Percentiles rank a stretch among this genome's conserved stretches.
These are phyloP conservation scores for Biscutella auriculata DNA, from an alignment of 441 rosid genomes.

Conservation along the genomic window DNA sequence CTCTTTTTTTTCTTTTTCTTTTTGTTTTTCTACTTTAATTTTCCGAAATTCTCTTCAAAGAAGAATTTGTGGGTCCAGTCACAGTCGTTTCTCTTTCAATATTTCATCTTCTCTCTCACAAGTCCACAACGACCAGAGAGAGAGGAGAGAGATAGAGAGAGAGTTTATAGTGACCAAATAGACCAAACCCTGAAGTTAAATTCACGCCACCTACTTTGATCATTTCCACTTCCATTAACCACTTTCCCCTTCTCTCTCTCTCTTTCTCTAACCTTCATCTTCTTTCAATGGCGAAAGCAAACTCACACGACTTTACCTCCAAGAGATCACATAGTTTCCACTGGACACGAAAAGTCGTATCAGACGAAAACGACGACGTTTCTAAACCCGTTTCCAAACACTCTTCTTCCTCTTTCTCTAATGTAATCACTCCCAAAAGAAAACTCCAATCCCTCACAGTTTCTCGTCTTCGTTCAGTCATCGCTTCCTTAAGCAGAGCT, in stretches of 20 bases:
- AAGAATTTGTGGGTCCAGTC: conserved; percentile 45
- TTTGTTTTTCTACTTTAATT: background rate
- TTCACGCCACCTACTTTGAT: conserved; percentile 14
- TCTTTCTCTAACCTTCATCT: conserved; percentile 9
- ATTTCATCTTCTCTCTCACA: conserved; percentile 53
- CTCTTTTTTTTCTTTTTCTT: background rate
- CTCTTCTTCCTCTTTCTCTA: conserved; percentile 15
- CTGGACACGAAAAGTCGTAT: conserved; percentile 64
- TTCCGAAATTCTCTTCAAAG: conserved; percentile 15
- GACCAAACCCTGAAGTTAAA: conserved; percentile 25
- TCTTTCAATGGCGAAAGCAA: conserved; percentile 38
- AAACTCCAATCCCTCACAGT: conserved; percentile 67
- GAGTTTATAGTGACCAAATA: conserved; percentile 32
- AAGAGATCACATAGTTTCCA: conserved; percentile 62
- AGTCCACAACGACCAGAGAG: conserved; percentile 13
- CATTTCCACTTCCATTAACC: conserved; percentile 4
- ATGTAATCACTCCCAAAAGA: conserved; percentile 33
- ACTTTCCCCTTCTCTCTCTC: background rate
- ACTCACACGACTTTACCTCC: conserved; percentile 48
- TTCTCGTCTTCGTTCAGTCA: conserved; percentile 67
- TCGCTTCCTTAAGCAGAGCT: conserved; percentile 41
- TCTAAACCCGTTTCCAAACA: conserved; percentile 15
- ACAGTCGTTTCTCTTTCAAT: conserved; percentile 36
- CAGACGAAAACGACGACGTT: conserved; percentile 40
- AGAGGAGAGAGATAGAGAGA: background rate